Base-by-base conservation (phyloP, 1,139 yeast genomes). In the Pichia sp. region DNA sequence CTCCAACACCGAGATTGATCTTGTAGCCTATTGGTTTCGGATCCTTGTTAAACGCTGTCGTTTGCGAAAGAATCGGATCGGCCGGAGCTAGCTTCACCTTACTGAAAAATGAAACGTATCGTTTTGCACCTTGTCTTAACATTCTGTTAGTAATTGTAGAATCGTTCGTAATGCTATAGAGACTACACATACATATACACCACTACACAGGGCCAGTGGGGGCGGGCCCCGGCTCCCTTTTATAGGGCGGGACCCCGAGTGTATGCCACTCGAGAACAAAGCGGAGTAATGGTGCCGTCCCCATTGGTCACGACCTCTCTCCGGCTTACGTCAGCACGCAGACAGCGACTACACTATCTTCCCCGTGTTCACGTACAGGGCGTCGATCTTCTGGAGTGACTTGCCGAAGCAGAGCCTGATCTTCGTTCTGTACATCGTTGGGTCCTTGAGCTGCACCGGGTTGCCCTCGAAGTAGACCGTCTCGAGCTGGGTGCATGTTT, bases 381-480 rank as follows among this genome's bases (percentile, higher is more conserved):
- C 98, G 69, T 93, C 98, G 48, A 94, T 89, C 67, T 94, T 95
- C 42, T 78, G 71, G 48, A 94, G 70, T n/a, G 84, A 76, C 1
- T 85, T 82, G 1, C 88, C 88, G 53, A 93, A 71, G 47, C 85
- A 76, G 59, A 93, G 71, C 56, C 78, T 78, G 41, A 94, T 65
- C 63, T 93, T 93, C 61, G 95, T 81, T 60, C 97, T 76, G 63
- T 94, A 94, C 40, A 93, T 83, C 3, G 95, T 83, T 20, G 83
- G 81, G 56, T 85, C 85, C 24, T 77, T 67, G 28, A 71, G 60
- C 61, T 93, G 97, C 15, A 94, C 65, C 1, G 98, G 98, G 59
- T 91, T 93, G n/a, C 94, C 93, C 68, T 94, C 99, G 56, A 94
- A 81, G 62, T 94, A 94, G 7, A 94, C 96, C 0, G 96, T 89